Evolutionary conservation across 192 early-diverging fungal species (phyloP).

Genomic region (Coemansia sp.): DNA sequence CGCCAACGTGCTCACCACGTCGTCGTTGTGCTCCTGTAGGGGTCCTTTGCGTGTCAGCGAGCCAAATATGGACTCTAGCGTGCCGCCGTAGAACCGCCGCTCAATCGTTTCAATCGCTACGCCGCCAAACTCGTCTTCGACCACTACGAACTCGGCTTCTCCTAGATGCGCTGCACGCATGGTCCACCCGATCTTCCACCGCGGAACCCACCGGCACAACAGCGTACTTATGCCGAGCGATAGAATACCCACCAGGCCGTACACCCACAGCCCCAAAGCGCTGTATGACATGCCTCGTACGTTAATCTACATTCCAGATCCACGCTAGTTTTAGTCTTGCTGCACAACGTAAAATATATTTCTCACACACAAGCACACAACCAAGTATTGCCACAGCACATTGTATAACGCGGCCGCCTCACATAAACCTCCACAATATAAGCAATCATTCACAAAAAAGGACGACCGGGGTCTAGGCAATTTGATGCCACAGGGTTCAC

Average conservation of each 20-base stretch:
- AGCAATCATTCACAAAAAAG: background rate
- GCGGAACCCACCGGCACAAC: conserved; percentile 83
- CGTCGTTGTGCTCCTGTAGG: conserved; percentile 30
- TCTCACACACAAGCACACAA: background rate
- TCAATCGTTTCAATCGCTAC: conserved; percentile 54
- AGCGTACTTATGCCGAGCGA: conserved; percentile 72
- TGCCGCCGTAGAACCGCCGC: conserved; percentile 62
- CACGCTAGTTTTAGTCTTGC: no score
- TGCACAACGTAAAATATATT: conserved; percentile 34
- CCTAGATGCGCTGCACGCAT: conserved; percentile 62
- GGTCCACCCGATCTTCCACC: conserved; percentile 68
- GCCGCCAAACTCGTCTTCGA: conserved; percentile 69
- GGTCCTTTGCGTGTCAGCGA: conserved; percentile 38
- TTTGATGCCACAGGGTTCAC: background rate
- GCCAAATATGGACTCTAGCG: conserved; percentile 67
- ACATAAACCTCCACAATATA: background rate
- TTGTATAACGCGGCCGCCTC: no score
- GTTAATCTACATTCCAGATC: conserved; percentile 4
- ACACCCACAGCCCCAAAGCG: conserved; percentile 53
- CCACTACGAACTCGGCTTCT: conserved; percentile 69
- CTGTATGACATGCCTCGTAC: conserved; percentile 66
- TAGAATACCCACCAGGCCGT: conserved; percentile 62
- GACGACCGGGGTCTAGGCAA: no score
- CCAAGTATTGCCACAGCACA: no score
- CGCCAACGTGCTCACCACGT: conserved; percentile 30